phyloP scores from a whole-genome alignment of 2,329 filamentous ascomycete species.

The Aureobasidium sp. region DNA sequence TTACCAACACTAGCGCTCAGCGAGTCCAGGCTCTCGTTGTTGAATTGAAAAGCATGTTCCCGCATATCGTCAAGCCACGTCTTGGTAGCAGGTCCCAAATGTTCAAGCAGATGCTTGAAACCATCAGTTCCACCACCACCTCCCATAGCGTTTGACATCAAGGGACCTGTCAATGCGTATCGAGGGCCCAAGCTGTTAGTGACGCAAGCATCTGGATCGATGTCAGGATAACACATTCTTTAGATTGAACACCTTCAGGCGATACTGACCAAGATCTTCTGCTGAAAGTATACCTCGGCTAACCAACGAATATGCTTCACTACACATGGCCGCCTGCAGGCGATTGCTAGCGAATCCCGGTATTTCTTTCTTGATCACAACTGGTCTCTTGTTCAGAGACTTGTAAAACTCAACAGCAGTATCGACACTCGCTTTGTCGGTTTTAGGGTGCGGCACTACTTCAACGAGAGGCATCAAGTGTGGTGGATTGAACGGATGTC shows the following conservation, averaged over 20 bases:
- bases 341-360: slow-evolving; percentile 53
- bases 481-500: slow-evolving; percentile 56
- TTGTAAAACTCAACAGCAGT: slow-evolving; percentile 43
- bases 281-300: slow-evolving; percentile 46
- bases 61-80: slow-evolving; percentile 7
- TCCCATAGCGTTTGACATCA: slow-evolving; percentile 29
- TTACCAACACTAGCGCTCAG: slow-evolving; percentile 7
- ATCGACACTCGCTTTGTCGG: slow-evolving; percentile 31
- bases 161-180: slow-evolving; percentile 49
- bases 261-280: slow-evolving; percentile 35
- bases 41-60: background rate
- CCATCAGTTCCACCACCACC: slow-evolving; percentile 26
- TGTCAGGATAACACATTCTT: slow-evolving; percentile 26
- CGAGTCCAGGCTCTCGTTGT: background rate
- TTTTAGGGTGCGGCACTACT: slow-evolving; percentile 46
- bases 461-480: slow-evolving; percentile 56
- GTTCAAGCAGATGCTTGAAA: slow-evolving; percentile 11
- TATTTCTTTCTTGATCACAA: slow-evolving; percentile 46
- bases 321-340: slow-evolving; percentile 49
- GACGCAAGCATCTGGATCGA: slow-evolving; percentile 43
- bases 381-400: slow-evolving; percentile 36
- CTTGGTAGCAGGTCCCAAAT: slow-evolving; percentile 9
- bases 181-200: slow-evolving; percentile 46
- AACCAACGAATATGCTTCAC: slow-evolving; percentile 51
- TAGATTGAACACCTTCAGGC: slow-evolving; percentile 24